These are phyloP conservation scores for Scheffersomyces cryptocercus DNA, from an alignment of 1,139 yeast genomes.

Conservation along the genomic window DNA sequence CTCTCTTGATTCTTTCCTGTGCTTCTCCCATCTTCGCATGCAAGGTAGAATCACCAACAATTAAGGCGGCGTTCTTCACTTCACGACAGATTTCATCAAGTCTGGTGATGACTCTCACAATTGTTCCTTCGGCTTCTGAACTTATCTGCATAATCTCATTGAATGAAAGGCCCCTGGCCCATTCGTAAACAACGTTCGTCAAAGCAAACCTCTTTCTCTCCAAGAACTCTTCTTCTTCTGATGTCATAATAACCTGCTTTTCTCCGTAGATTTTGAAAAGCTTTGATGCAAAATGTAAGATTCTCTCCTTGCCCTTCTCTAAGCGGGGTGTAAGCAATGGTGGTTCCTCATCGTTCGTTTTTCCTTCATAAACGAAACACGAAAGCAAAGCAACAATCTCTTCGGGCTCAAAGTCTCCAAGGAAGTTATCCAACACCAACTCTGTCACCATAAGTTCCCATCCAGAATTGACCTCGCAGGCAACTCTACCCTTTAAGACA, in stretches of 20 bases:
- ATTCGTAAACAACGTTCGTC: slow-evolving; percentile 92
- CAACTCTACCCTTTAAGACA: slow-evolving; percentile 80
- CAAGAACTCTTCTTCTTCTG: slow-evolving; percentile 82
- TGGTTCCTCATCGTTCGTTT: slow-evolving; percentile 60
- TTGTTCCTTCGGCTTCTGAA: slow-evolving; percentile 93
- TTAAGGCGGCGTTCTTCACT: slow-evolving; percentile 90
- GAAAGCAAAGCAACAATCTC: slow-evolving; percentile 93
- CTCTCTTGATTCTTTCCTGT: slow-evolving; percentile 93
- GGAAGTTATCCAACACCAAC: slow-evolving; percentile 82
- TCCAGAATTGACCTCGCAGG: slow-evolving; percentile 86
- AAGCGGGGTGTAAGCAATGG: slow-evolving; percentile 77
- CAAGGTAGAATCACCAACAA: slow-evolving; percentile 87
- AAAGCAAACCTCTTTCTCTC: slow-evolving; percentile 86
- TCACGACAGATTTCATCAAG: slow-evolving; percentile 94
- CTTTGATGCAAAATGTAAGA: slow-evolving; percentile 67
- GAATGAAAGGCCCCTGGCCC: slow-evolving; percentile 96
- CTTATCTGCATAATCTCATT: slow-evolving; percentile 87
- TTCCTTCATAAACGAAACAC: slow-evolving; percentile 91
- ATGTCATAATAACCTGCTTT: slow-evolving; percentile 72
- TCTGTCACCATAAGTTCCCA: slow-evolving; percentile 91
- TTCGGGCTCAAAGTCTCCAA: slow-evolving; percentile 92
- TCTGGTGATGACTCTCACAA: slow-evolving; percentile 94
- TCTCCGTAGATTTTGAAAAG: slow-evolving; percentile 63
- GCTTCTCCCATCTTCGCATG: slow-evolving; percentile 90
- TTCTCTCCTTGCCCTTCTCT: slow-evolving; percentile 72